These are phyloP conservation scores for Colletotrichum sp. DNA, from an alignment of 2,329 filamentous ascomycete genomes.

Conservation along the genomic window DNA sequence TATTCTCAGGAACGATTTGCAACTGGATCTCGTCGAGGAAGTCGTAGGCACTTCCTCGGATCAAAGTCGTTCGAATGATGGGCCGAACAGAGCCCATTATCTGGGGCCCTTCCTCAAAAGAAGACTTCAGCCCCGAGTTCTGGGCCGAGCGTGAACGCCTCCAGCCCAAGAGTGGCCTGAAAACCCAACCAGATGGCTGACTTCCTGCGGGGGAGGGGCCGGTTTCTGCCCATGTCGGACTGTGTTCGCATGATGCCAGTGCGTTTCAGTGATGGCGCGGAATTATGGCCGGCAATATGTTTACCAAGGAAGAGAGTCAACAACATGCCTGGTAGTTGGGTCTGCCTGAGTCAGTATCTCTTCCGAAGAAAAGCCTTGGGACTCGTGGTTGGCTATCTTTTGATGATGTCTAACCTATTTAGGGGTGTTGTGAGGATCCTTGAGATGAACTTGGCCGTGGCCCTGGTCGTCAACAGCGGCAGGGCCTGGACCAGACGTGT, in stretches of 20 bases:
- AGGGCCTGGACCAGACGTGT: not conserved
- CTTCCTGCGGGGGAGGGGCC: not conserved
- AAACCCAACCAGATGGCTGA: not conserved
- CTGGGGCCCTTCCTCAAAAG: not conserved
- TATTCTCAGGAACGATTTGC: not conserved
- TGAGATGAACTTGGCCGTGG: not conserved
- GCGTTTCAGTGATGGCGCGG: not conserved
- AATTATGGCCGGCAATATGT: not conserved
- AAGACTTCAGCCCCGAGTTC: not conserved
- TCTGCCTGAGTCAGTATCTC: not conserved
- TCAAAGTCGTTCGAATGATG: slow-evolving; percentile 1
- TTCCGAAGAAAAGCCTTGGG: slow-evolving; percentile 1
- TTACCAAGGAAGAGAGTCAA: not conserved
- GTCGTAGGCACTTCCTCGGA: slow-evolving; percentile 13
- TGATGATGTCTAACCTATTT: not conserved
- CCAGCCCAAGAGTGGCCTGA: not conserved
- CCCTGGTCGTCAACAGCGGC: not conserved
- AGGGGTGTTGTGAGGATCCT: not conserved
- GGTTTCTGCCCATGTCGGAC: not conserved
- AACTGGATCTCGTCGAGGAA: not conserved
- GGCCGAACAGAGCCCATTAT: not conserved
- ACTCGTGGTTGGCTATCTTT: not conserved
- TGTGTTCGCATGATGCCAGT: not conserved
- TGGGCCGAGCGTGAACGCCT: not conserved
- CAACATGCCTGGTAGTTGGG: not conserved